These are phyloP conservation scores for Ogataea pini DNA, from an alignment of 805 yeast genomes.

Conservation along the genomic window DNA sequence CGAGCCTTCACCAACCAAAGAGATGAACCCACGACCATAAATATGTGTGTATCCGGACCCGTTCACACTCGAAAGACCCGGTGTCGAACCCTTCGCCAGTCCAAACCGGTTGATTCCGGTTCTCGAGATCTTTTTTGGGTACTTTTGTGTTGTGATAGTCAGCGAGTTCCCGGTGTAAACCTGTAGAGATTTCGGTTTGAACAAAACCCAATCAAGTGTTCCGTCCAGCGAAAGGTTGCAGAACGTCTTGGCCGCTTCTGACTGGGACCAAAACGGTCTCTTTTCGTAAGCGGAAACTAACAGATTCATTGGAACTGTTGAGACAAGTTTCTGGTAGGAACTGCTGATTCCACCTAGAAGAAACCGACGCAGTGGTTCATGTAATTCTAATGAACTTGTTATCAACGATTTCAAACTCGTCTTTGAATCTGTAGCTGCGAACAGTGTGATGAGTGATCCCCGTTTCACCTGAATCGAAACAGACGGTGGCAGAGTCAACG, in stretches of 20 bases:
- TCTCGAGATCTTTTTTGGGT: conserved; percentile 43
- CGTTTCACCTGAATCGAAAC: conserved; percentile 51
- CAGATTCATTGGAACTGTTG: conserved; percentile 48
- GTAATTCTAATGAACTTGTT: conserved; percentile 34
- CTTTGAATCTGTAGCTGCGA: conserved; percentile 24
- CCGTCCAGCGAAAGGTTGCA: conserved; percentile 55
- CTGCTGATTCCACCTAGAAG: conserved; percentile 46
- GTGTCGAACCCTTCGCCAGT: conserved; percentile 30
- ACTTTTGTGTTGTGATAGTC: conserved; percentile 36
- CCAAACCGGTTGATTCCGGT: conserved; percentile 31
- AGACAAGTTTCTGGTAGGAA: conserved; percentile 48
- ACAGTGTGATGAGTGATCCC: conserved; percentile 52
- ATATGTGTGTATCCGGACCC: conserved; percentile 47
- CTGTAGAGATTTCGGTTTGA: conserved; percentile 49
- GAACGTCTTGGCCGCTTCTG: conserved; percentile 39
- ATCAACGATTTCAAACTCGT: conserved; percentile 16
- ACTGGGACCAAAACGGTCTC: conserved; percentile 11
- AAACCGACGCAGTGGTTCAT: conserved; percentile 43
- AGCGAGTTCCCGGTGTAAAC: conserved; percentile 56
- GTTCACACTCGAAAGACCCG: conserved; percentile 43
- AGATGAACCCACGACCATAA: conserved; percentile 59
- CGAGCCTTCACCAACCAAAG: conserved; percentile 56
- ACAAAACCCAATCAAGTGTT: conserved; percentile 60
- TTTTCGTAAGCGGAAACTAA: conserved; percentile 41
- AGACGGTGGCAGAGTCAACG: conserved; percentile 59